Evolutionary conservation across 192 early-diverging fungal species (phyloP).

Genomic region (Coemansia sp.): DNA sequence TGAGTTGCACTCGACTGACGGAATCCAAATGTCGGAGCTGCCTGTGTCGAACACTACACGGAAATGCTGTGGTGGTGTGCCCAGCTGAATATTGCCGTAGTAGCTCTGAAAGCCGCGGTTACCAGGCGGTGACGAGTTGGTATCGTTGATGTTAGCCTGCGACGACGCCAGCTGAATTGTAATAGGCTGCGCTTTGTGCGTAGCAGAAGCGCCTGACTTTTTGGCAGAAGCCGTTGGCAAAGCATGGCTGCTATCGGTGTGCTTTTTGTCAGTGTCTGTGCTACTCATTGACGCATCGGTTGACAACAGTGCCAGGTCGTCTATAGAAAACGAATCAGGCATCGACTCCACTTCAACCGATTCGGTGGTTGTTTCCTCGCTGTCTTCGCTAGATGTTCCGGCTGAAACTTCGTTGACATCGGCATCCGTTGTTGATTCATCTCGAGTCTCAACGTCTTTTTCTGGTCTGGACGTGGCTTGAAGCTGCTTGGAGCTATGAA

Average conservation of each 20-base stretch:
- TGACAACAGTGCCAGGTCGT: background rate
- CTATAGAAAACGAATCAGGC: background rate
- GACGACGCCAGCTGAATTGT: conserved; percentile 33
- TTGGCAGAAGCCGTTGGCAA: background rate
- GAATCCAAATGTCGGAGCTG: conserved; percentile 62
- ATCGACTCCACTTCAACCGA: background rate
- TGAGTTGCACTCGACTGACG: conserved; percentile 56
- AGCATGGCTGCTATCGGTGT: background rate
- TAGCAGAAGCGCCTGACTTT: background rate
- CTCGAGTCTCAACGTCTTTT: background rate
- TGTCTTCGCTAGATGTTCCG: conserved; percentile 8
- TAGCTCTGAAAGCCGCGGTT: conserved; percentile 52
- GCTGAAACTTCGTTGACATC: conserved; percentile 16
- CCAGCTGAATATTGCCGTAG: conserved; percentile 50
- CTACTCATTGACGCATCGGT: background rate
- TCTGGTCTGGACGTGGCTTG: conserved; percentile 15
- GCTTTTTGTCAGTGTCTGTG: background rate
- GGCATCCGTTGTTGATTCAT: conserved; percentile 2
- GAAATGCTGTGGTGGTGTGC: conserved; percentile 59
- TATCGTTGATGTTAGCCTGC: conserved; percentile 44
- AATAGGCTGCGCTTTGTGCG: conserved; percentile 14
- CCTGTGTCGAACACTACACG: conserved; percentile 63
- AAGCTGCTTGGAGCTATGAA: conserved; percentile 39
- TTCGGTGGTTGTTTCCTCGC: background rate
- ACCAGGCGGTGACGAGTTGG: conserved; percentile 24